Conservation (phyloP, 2,329 filamentous ascomycete genomes). For the Nemania serpens region DNA sequence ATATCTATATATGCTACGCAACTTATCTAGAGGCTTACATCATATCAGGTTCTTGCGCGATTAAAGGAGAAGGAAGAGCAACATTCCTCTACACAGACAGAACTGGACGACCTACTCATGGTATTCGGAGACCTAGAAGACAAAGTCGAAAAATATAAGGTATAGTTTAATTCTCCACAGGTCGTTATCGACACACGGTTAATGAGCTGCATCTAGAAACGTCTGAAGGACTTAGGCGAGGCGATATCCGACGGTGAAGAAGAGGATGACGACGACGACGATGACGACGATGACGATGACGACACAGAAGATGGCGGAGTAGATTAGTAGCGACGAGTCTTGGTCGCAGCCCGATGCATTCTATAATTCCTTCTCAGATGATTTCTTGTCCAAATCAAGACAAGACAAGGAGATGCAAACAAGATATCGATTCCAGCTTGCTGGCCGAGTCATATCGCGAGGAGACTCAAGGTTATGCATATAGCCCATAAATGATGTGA, state of each 20-base stretch:
- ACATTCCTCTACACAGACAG: slow-evolving; percentile 67
- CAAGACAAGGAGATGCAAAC: slow-evolving; percentile 2
- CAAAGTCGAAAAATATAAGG: slow-evolving; percentile 76
- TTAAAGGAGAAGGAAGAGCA: slow-evolving; percentile 62
- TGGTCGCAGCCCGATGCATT: background rate
- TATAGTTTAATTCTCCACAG: slow-evolving; percentile 44
- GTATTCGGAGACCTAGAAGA: slow-evolving; percentile 82
- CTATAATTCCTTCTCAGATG: background rate
- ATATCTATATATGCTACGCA: slow-evolving; percentile 3
- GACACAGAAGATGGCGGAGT: slow-evolving; percentile 34
- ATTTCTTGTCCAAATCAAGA: background rate
- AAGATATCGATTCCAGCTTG: background rate
- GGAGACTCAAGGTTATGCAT: slow-evolving; percentile 20
- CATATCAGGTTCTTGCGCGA: slow-evolving; percentile 36
- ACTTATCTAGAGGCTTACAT: slow-evolving; percentile 22
- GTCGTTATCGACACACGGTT: background rate
- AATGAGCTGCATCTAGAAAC: slow-evolving; percentile 49
- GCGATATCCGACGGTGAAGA: slow-evolving; percentile 76
- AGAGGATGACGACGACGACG: slow-evolving; percentile 59
- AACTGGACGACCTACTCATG: slow-evolving; percentile 80
- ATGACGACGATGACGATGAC: slow-evolving; percentile 45
- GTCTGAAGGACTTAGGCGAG: slow-evolving; percentile 69
- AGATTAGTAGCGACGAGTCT: slow-evolving; percentile 31
- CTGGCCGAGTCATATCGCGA: background rate
- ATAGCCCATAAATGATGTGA: slow-evolving; percentile 18